Conservation (phyloP, 768 basidiomycete species). For the Albatrellus ellisii region DNA sequence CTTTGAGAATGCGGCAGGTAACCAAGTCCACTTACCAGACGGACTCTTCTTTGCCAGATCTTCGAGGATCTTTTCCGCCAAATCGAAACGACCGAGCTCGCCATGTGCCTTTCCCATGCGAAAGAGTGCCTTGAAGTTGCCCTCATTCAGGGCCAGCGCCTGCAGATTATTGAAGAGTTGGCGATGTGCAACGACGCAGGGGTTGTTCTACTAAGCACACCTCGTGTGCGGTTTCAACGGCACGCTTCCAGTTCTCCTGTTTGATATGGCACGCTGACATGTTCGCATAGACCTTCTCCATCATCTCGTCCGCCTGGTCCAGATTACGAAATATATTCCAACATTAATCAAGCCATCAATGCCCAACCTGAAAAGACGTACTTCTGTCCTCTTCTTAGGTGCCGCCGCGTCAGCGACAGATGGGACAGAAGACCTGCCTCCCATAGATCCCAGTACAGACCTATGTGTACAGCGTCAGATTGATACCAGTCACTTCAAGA, state of each 20-base stretch:
- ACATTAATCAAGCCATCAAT: background rate
- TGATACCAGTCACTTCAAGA: background rate
- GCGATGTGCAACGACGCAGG: background rate
- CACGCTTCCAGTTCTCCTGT: constrained; percentile 67
- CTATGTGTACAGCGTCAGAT: background rate
- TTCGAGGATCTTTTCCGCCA: constrained; percentile 49
- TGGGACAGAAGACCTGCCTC: background rate
- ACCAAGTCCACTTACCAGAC: constrained; percentile 26
- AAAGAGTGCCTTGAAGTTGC: constrained; percentile 70
- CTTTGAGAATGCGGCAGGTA: background rate
- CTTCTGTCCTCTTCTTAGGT: constrained; percentile 55
- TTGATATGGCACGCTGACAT: constrained; percentile 80
- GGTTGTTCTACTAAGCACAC: constrained; percentile 20
- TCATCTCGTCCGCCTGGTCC: constrained; percentile 53
- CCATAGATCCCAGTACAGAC: constrained; percentile 6
- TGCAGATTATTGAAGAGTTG: constrained; percentile 17
- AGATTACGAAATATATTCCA: background rate
- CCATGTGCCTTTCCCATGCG: constrained; percentile 71
- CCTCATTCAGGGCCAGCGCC: constrained; percentile 64
- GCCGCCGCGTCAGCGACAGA: constrained; percentile 14
- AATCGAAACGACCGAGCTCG: constrained; percentile 66
- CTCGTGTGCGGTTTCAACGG: constrained; percentile 72
- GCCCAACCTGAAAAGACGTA: constrained; percentile 16
- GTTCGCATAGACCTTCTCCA: constrained; percentile 78
- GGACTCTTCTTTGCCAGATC: constrained; percentile 55